Evolutionary conservation across 2,329 filamentous ascomycete species (phyloP).

Genomic region (Paecilomyces formosus): DNA sequence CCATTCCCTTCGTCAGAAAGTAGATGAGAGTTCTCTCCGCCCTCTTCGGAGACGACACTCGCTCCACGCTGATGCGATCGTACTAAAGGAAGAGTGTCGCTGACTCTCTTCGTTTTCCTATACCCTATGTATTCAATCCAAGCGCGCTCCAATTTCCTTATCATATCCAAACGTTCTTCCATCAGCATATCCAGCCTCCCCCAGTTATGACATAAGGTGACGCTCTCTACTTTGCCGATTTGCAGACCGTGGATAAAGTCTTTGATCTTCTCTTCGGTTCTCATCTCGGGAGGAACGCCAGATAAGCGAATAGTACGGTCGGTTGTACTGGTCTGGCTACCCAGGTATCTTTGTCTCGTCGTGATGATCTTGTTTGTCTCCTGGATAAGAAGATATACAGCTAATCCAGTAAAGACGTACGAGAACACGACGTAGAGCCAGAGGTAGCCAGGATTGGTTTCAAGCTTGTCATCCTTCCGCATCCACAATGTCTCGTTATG

Average conservation of each 20-base stretch:
- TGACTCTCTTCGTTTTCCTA: conserved; percentile 40
- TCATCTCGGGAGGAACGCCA: conserved; percentile 72
- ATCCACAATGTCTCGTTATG: not conserved
- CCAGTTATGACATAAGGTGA: conserved; percentile 85
- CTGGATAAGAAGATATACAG: conserved; percentile 72
- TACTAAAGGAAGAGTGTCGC: conserved; percentile 39
- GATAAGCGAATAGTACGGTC: conserved; percentile 89
- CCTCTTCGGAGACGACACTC: conserved; percentile 28
- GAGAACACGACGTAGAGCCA: conserved; percentile 95
- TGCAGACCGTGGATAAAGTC: conserved; percentile 78
- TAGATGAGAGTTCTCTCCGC: conserved; percentile 56
- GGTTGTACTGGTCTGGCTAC: conserved; percentile 89
- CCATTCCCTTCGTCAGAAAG: conserved; percentile 34
- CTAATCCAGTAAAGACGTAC: conserved; percentile 80
- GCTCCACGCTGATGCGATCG: conserved; percentile 39
- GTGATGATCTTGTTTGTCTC: conserved; percentile 82
- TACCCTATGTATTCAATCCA: conserved; percentile 72
- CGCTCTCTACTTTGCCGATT: conserved; percentile 82
- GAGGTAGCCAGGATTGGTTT: conserved; percentile 50
- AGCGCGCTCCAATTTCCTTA: conserved; percentile 71
- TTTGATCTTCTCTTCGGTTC: conserved; percentile 76
- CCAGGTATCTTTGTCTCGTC: conserved; percentile 82
- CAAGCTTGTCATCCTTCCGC: conserved; percentile 12
- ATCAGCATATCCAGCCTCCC: conserved; percentile 69
- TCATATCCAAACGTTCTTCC: conserved; percentile 53